Evolutionary conservation across 495 filamentous ascomycete genomes (phyloP).

Genomic region (Melanomma pulvis-pyrius): DNA sequence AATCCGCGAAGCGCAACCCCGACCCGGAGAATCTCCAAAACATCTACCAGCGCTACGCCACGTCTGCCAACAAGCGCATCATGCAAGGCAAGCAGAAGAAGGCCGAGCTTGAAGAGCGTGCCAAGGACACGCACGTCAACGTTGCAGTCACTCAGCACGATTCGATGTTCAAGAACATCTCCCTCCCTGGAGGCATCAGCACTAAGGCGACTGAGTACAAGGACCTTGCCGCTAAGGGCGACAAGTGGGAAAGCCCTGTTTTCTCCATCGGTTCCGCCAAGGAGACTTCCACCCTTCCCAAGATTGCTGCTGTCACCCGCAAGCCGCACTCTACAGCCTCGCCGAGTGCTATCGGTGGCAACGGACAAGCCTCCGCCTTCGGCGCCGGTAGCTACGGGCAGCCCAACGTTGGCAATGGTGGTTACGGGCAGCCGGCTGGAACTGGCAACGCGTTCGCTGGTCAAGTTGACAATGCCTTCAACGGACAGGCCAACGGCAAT

Average conservation of each 20-base stretch:
- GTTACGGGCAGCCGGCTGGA: constrained; percentile 1
- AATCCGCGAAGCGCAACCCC: constrained; percentile 60
- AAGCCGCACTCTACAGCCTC: constrained; percentile 50
- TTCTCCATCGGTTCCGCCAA: constrained; percentile 84
- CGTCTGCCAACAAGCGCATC: constrained; percentile 72
- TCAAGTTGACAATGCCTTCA: constrained; percentile 48
- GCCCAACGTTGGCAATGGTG: neutral
- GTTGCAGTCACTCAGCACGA: constrained; percentile 86
- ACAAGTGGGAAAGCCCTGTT: constrained; percentile 92
- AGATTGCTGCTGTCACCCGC: constrained; percentile 63
- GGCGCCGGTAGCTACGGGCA: no score
- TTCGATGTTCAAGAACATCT: constrained; percentile 85
- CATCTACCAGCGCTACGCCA: constrained; percentile 83
- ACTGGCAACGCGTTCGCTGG: constrained; percentile 15
- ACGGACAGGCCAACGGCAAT: constrained; percentile 34
- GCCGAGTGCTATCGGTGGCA: neutral
- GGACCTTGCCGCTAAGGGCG: constrained; percentile 81
- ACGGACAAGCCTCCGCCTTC: no score
- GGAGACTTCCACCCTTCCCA: constrained; percentile 70
- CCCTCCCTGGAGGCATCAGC: constrained; percentile 86
- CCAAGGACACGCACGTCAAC: constrained; percentile 79
- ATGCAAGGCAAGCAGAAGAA: constrained; percentile 71
- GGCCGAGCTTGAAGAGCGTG: constrained; percentile 54
- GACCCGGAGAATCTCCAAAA: constrained; percentile 78
- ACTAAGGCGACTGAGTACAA: constrained; percentile 95